Base-by-base conservation (phyloP, 805 yeast species). In the Myxozyma kluyveri region DNA sequence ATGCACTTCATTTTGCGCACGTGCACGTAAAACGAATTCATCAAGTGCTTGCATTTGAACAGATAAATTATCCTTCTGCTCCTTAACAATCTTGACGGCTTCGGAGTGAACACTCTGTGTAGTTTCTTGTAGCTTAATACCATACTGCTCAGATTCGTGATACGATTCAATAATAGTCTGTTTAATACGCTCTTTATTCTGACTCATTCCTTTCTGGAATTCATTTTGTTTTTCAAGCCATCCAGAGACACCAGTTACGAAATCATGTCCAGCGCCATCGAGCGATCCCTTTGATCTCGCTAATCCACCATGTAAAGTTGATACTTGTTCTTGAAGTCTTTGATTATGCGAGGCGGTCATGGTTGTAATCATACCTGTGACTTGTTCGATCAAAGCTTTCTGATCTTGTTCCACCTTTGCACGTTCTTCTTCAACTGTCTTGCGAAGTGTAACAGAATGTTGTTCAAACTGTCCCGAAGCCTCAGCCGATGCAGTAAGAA, bases 41-140 rank as follows among this genome's bases (percentile, higher is more conserved):
- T 56, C 60, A 31, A 56, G 42, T 12, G 53, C 49, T 33, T 44
- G 52, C 59, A 56, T 55, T 27, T 56, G 60, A 24, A 31, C 38
- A 2, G 50, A 48, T n/a, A 56, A 47, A 36, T 50, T 55, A 24
- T 38, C 49, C 41, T 54, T 56, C 40, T 56, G 60, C 46, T 49
- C 39, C 12, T 35, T 37, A 9, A 56, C 60, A 27, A 56, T 49
- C 43, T 49, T 47, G 31, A 40, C 49, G 2, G 60, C 45, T 33
- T 56, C 56, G 7, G 58, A 39, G 42, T 56, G 60, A 41, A 56
- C 50, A 9, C 46, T 26, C 3, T 47, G 42, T 9, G 60, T 56
- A 19, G 49, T 42, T 44, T 49, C 42, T 38, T 56, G 58, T 18
- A 56, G 41, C 37, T 19, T 10, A 18, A 45, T 52, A 23, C 60